Evolutionary conservation across 176 grass and related monocot species (phyloP), one percentile per base, ranked within the genome.

Genomic region (Oryza glumipatula): DNA sequence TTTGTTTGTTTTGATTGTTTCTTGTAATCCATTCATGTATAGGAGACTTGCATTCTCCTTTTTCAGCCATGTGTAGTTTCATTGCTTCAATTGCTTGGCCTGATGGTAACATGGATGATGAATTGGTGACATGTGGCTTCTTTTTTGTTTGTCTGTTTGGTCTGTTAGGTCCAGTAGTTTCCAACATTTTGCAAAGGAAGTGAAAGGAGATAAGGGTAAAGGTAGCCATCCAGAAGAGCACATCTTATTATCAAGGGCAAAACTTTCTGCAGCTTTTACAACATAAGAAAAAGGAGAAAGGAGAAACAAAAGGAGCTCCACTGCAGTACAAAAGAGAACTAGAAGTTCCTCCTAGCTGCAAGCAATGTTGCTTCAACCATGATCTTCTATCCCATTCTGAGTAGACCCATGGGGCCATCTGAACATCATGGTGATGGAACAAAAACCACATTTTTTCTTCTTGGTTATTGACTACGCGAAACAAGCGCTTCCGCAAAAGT

Each of bases 401-500:
- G 10, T n/a, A 76, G 28, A 76, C 19, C 8, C 30, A 38, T 38
- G 13, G 19, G 19, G 16, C 17, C 72, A 84, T 68, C 21, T 22
- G 61, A 76, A 46, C 26, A 84, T 41, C 28, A 28, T 23, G 3
- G 12, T 12, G 28, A 17, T 21, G 8, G 47, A 51, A 30, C 47
- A 44, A 10, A 9, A 16, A 51, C 15, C 5, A 49, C 16, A 71
- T 9, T n/a, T 0, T 78, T 39, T 32, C 4, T 70, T 66, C 72
- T 80, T 58, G 32, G 82, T 36, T 80, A 89, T 80, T 48, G 21
- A 79, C 24, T 76, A 89, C 0, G 30, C 65, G 15, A 92, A 89
- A 65, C 89, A 92, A 67, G 68, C 65, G 52, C 48, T 92, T 52
- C 76, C 84, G 12, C 84, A 92, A 4, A 87, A 39, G 76, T 87